Evolutionary conservation across 176 grass and related monocot genomes (phyloP), one percentile per base, ranked within the genome.

Genomic region (Raddia distichophylla): DNA sequence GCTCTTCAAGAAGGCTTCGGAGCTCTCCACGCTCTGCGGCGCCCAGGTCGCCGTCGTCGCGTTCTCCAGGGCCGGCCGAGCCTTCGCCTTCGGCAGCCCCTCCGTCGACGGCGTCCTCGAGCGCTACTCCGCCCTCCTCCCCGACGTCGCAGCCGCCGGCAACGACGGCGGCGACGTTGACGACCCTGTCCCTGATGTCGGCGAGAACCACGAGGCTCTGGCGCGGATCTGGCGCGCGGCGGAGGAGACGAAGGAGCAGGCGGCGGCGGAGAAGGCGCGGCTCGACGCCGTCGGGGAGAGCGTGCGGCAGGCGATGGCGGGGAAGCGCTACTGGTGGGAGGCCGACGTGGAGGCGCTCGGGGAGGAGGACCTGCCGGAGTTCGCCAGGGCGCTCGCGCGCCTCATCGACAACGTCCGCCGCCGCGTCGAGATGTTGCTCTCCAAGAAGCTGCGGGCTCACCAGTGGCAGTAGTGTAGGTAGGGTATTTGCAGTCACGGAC

Each of bases 1-100:
- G 8, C 48, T 83, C 12, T 83, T 89, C 3, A 96, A 96, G 82
- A 96, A 96, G 80, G 80, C 80, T 14, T 84, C 71, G 53, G 93
- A 96, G 66, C 61, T 91, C 8, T 54, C 73, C 32, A 77, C 81
- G 82, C 90, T 90, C 56, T 91, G 88, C 72, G 86, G 66, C 66
- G 80, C 83, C 35, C 53, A 73, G 33, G 48, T 96, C 54, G 93
- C 85, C 15, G 35, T 92, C 43, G 50, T 90, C 66, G 6, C 81
- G 55, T 91, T 93, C 86, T 89, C 89, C 74, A 64, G 53, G 10
- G 70, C 62, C 67, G 82, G 69, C 20, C 72, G 60, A 17, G 34
- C 56, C 34, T 85, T 55, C 3, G 82, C 73, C 65, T 71, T 81
- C 53, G 66, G 66, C 22, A 34, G 2, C 42, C 79, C 79, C 14